Evolutionary conservation across 2,329 filamentous ascomycete genomes (phyloP).

Genomic region (Trichothecium sympodiale): DNA sequence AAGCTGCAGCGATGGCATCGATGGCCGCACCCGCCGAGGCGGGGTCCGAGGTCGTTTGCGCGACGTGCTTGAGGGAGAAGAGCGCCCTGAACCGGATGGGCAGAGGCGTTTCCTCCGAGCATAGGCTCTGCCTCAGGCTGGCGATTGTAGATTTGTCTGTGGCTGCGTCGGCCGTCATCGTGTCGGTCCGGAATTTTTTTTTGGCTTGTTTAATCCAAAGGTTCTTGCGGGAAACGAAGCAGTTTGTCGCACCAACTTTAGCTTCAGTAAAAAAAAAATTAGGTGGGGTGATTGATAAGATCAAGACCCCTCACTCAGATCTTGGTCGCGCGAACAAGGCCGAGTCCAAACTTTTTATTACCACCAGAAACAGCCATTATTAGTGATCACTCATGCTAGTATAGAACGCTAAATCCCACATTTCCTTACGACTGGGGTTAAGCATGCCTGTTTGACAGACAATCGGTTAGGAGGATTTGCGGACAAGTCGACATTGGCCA

Average conservation of each 20-base stretch:
- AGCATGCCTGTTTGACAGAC: no score
- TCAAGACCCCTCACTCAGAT: slow-evolving; percentile 1
- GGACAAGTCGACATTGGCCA: no score
- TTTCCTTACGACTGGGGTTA: no score
- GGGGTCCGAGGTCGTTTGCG: slow-evolving; percentile 53
- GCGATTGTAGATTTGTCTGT: slow-evolving; percentile 36
- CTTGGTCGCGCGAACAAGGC: neutral
- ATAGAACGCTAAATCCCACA: no score
- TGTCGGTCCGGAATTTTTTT: slow-evolving; percentile 7
- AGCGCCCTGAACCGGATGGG: slow-evolving; percentile 88
- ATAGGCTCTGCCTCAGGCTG: slow-evolving; percentile 63
- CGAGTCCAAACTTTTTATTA: neutral
- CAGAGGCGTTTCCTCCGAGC: slow-evolving; percentile 70
- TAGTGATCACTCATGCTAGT: no score
- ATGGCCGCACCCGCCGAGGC: slow-evolving; percentile 45
- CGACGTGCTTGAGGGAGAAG: slow-evolving; percentile 93
- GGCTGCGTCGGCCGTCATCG: slow-evolving; percentile 11
- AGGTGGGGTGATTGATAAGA: slow-evolving; percentile 16
- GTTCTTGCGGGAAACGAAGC: slow-evolving; percentile 5
- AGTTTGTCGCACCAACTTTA: neutral
- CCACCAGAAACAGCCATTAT: neutral
- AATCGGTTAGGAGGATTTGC: no score
- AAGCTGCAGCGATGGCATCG: slow-evolving; percentile 78
- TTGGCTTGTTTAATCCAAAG: slow-evolving; percentile 6
- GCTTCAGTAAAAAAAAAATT: slow-evolving; percentile 9